Conservation (phyloP, 495 filamentous ascomycete species). For the Tuber calosporum region DNA sequence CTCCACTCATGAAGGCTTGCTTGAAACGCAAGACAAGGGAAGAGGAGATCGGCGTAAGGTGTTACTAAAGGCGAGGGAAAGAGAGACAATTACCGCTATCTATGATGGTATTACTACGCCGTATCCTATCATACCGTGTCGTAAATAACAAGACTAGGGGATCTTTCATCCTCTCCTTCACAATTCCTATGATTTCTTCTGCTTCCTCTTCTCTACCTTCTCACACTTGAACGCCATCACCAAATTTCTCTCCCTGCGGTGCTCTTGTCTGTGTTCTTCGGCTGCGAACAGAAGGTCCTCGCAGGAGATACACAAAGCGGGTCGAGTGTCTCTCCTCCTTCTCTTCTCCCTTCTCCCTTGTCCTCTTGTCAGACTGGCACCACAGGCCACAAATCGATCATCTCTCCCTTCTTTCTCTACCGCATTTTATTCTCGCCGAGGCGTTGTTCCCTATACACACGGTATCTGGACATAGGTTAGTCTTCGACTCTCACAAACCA, state of each 20-base stretch:
- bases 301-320: conserved; percentile 2
- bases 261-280: not conserved
- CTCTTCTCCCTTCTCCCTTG: not conserved
- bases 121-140: not conserved
- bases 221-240: not conserved
- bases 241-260: not conserved
- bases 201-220: not conserved
- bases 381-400: not conserved
- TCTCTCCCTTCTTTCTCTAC: not conserved
- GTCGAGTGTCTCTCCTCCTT: conserved; percentile 2
- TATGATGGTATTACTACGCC: not conserved
- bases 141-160: not conserved
- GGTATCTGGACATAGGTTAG: not conserved
- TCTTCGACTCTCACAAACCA: not conserved
- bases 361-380: not conserved
- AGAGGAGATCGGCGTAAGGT: not conserved
- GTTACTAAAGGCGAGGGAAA: not conserved
- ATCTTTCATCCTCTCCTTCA: not conserved
- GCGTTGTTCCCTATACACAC: not conserved
- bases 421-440: not conserved
- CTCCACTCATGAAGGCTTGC: not conserved
- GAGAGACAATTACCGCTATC: not conserved
- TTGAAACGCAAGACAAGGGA: not conserved
- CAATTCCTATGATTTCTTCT: not conserved
- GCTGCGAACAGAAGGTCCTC: conserved; percentile 4